Conservation (phyloP, 108 stramenopile genomes). For the Skeletonema potamos region DNA sequence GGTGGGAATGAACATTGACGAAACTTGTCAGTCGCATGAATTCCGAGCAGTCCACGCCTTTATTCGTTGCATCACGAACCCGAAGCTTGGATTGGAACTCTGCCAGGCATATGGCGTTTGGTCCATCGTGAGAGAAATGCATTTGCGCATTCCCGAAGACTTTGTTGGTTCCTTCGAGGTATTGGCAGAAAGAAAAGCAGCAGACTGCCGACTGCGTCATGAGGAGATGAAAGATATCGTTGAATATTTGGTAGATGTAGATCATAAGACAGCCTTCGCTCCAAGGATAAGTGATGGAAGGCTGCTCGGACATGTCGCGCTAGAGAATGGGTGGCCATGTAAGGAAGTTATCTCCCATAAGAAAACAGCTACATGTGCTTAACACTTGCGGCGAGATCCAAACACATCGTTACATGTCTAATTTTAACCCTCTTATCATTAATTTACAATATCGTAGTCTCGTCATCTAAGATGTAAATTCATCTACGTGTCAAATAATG, state of each 20-base stretch:
- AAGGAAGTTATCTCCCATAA: slow-evolving; percentile 47
- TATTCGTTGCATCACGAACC: slow-evolving; percentile 23
- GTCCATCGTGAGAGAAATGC: slow-evolving; percentile 36
- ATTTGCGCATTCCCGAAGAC: slow-evolving; percentile 30
- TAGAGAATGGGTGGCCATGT: slow-evolving; percentile 70
- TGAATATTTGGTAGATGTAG: slow-evolving; percentile 30
- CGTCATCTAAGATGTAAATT: not conserved
- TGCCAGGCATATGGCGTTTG: slow-evolving; percentile 32
- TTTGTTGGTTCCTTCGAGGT: slow-evolving; percentile 32
- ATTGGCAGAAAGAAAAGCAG: slow-evolving; percentile 26
- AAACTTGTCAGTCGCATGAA: too few species aligned
- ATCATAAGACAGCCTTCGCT: slow-evolving; percentile 32
- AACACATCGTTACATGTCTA: not conserved
- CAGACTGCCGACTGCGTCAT: slow-evolving; percentile 20
- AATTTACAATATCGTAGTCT: not conserved
- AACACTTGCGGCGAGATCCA: not conserved
- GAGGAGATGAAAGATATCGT: slow-evolving; percentile 32
- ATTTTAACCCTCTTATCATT: not conserved
- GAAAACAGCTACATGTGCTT: slow-evolving; percentile 32
- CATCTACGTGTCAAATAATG: not conserved
- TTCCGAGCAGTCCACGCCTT: slow-evolving; percentile 40
- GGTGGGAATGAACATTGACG: too few species aligned
- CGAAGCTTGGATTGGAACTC: slow-evolving; percentile 28
- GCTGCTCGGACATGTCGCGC: slow-evolving; percentile 44
- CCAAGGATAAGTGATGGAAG: slow-evolving; percentile 38